A percentile compares a stretch with the other conserved stretches of the same genome.
Conservation (phyloP, 148 eudicot genomes). For the Chenopodium suecicum region DNA sequence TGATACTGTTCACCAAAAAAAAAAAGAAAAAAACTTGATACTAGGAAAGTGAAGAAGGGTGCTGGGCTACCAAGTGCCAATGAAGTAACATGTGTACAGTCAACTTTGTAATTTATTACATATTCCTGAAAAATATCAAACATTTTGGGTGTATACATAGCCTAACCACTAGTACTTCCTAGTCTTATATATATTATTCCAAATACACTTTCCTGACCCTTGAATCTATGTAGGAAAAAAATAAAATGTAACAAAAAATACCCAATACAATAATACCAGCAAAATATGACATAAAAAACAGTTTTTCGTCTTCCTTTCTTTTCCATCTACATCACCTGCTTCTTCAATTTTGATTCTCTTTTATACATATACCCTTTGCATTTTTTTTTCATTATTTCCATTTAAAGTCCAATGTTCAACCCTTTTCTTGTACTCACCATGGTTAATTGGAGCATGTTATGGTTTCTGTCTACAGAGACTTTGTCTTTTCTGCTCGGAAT, state of each 20-base stretch:
- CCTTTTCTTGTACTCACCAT: neutral
- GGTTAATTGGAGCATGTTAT: conserved; percentile 15
- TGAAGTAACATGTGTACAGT: neutral
- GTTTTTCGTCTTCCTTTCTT: neutral
- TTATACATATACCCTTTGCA: neutral
- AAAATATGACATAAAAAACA: neutral
- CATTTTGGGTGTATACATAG: neutral
- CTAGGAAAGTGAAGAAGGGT: neutral
- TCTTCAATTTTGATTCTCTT: neutral
- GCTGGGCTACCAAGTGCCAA: neutral
- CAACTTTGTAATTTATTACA: neutral
- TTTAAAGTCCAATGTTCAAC: neutral
- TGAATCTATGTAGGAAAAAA: neutral
- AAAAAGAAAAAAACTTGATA: neutral
- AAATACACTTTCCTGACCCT: neutral
- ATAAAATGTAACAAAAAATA: neutral
- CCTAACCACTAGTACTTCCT: neutral
- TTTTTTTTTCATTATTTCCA: neutral
- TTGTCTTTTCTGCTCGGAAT: conserved; percentile 62
- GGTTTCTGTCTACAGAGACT: conserved; percentile 55
- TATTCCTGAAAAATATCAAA: neutral
- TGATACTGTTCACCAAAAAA: neutral
- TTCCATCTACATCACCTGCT: neutral
- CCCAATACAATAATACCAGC: neutral
- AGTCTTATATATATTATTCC: neutral